Percentiles rank a stretch among this genome's conserved stretches.
Conservation (phyloP, 2,329 filamentous ascomycete species). For the Fusarium nurragi region DNA sequence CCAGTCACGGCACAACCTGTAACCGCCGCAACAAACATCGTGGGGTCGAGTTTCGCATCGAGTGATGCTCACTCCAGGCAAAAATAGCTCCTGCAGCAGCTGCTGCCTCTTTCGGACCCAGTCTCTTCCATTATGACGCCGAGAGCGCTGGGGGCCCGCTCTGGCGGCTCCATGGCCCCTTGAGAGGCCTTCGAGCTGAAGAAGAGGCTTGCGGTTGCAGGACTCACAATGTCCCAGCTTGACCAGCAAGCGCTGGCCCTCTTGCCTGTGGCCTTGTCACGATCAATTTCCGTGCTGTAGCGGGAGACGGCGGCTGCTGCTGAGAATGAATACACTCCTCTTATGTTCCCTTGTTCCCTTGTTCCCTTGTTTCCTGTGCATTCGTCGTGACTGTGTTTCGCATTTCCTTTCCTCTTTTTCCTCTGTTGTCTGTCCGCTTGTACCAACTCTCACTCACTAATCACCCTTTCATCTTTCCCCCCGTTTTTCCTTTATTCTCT, state of each 20-base stretch:
- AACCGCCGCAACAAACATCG: slow-evolving; percentile 40
- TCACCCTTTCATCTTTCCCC: slow-evolving; percentile 16
- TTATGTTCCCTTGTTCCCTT: slow-evolving; percentile 32
- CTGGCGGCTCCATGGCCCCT: slow-evolving; percentile 26
- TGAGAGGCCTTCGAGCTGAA: slow-evolving; percentile 26
- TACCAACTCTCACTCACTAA: slow-evolving; percentile 10
- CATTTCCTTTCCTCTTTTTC: slow-evolving; percentile 19
- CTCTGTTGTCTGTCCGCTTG: slow-evolving; percentile 23
- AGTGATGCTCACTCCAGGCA: slow-evolving; percentile 11
- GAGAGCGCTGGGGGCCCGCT: slow-evolving; percentile 23
- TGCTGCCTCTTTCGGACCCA: slow-evolving; percentile 16
- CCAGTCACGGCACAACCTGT: slow-evolving; percentile 39
- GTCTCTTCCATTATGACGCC: slow-evolving; percentile 27
- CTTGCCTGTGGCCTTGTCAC: not conserved
- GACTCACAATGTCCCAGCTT: slow-evolving; percentile 21
- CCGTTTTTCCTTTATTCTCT: slow-evolving; percentile 22
- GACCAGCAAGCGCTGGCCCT: slow-evolving; percentile 35
- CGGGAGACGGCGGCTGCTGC: slow-evolving; percentile 18
- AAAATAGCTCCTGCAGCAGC: slow-evolving; percentile 34
- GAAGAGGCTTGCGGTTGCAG: slow-evolving; percentile 37
- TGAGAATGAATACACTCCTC: slow-evolving; percentile 22
- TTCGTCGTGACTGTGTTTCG: slow-evolving; percentile 29
- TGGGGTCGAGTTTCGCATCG: slow-evolving; percentile 29
- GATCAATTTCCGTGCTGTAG: slow-evolving; percentile 11
- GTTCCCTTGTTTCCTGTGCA: slow-evolving; percentile 20